Percentiles rank a stretch among this genome's conserved stretches.
Evolutionary conservation across 1,284 basidiomycete species (phyloP).

Genomic region (Porogramme epimiltina): DNA sequence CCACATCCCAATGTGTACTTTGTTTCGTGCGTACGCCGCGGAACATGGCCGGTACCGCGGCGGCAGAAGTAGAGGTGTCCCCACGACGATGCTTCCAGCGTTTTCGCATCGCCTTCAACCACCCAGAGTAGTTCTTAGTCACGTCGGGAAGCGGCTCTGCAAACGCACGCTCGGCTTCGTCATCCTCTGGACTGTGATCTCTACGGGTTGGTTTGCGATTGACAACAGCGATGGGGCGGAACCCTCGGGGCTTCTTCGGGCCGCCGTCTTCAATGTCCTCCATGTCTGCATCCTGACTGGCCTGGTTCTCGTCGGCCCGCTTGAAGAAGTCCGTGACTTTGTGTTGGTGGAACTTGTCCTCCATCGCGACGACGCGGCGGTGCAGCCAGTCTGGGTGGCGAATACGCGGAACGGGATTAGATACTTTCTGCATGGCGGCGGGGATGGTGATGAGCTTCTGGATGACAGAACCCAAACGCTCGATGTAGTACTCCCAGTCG

Average conservation of each 20-base stretch:
- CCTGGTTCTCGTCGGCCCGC: constrained; percentile 33
- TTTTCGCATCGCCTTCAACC: constrained; percentile 80
- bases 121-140: constrained; percentile 71
- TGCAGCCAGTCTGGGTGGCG: constrained; percentile 98
- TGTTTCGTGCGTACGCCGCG: constrained; percentile 68
- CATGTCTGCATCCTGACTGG: constrained; percentile 52
- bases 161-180: constrained; percentile 33
- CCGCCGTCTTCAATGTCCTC: constrained; percentile 80
- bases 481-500: constrained; percentile 99
- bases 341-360: constrained; percentile 98
- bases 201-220: constrained; percentile 49
- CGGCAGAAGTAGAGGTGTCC: constrained; percentile 31
- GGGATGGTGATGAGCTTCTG: constrained; percentile 99
- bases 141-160: constrained; percentile 58
- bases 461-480: constrained; percentile 96
- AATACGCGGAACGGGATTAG: constrained; percentile 95
- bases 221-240: constrained; percentile 48
- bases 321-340: constrained; percentile 96
- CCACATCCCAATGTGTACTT: constrained; percentile 86
- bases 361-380: constrained; percentile 83
- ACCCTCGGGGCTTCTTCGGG: constrained; percentile 34
- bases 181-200: constrained; percentile 41
- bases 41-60: constrained; percentile 78
- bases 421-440: constrained; percentile 96
- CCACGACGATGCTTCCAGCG: constrained; percentile 72